A percentile compares a stretch with the other conserved stretches of the same genome.
Evolutionary conservation across 1,139 yeast species (phyloP).

Genomic region (Hansenula anomala): DNA sequence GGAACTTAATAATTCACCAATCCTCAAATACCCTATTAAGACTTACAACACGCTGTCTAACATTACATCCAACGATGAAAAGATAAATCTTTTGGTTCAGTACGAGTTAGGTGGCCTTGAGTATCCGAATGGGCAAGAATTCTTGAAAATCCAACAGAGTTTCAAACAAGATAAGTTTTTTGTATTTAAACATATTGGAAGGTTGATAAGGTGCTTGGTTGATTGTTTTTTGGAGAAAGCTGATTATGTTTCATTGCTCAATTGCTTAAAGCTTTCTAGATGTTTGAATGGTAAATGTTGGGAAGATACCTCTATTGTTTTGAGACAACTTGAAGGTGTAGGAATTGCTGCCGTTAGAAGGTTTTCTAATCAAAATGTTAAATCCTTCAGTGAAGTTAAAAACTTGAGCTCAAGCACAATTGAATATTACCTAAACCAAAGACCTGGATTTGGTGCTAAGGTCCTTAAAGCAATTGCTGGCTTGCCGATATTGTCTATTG

Average conservation of each 20-base stretch:
- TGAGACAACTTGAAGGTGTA: conserved; percentile 41
- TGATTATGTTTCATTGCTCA: conserved; percentile 35
- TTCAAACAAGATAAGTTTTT: conserved; percentile 37
- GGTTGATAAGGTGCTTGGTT: conserved; percentile 37
- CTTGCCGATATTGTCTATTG: conserved; percentile 28
- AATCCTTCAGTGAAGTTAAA: conserved; percentile 26
- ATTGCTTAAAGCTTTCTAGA: conserved; percentile 31
- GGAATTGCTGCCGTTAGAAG: conserved; percentile 35
- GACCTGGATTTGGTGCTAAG: conserved; percentile 34
- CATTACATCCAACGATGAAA: conserved; percentile 25
- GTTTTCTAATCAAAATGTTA: conserved; percentile 31
- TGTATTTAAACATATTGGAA: conserved; percentile 34
- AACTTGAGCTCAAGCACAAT: conserved; percentile 28
- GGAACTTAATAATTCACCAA: conserved; percentile 35
- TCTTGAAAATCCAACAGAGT: conserved; percentile 31
- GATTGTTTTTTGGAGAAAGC: conserved; percentile 37
- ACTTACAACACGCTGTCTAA: conserved; percentile 17
- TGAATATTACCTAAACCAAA: conserved; percentile 35
- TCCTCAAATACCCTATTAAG: conserved; percentile 24
- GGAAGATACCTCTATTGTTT: conserved; percentile 39
- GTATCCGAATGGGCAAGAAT: conserved; percentile 36
- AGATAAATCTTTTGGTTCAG: conserved; percentile 36
- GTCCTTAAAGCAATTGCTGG: conserved; percentile 24
- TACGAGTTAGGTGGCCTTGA: conserved; percentile 44
- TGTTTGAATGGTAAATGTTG: conserved; percentile 40